Evolutionary conservation across 495 filamentous ascomycete genomes (phyloP), one percentile per base, ranked within the genome.

Genomic region (Tuber umbilicatum): DNA sequence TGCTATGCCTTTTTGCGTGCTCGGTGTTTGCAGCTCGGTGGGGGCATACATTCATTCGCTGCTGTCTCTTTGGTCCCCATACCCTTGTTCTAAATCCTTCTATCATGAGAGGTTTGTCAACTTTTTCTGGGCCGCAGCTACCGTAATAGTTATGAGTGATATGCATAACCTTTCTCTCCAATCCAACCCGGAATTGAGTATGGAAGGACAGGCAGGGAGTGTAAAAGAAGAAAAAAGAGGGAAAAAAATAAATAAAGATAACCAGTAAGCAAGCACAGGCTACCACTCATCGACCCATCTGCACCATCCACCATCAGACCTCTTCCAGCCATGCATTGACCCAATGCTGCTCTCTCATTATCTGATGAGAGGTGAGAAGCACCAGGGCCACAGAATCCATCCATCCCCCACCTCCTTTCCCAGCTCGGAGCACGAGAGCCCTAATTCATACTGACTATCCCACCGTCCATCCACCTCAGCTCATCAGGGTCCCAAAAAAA

Each of bases 171-270:
- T 16, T 64, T 31, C 55, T 64, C 55, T 64, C 55, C 55, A 64
- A 64, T 64, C 55, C 55, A 64, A 12, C 50, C 50, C 50, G 2
- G 27, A 64, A 35, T 35, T 64, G 55, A 17, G 6, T 64, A 64
- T 64, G 55, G 14, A 35, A 6, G 55, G 55, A 64, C 16, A 17
- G 55, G 55, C 6, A 64, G 27, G 55, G 55, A 64, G 55, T 64
- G 55, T 12, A 35, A 64, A 64, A 64, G 55, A 64, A 64, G 55
- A 64, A 64, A 64, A 64, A 19, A 64, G 55, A 64, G 27, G 45
- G 14, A 64, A 64, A 64, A 60, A 64, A 64, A 64, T 64, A 64
- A 64, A 64, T 16, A 64, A 64, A 64, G 55, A 64, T 64, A 64
- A 27, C 55, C 4, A 35, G 3, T 60, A 35, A 64, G 5, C 3